Evolutionary conservation across 345 rosid species (phyloP).

Genomic region (Citrus reticulata): DNA sequence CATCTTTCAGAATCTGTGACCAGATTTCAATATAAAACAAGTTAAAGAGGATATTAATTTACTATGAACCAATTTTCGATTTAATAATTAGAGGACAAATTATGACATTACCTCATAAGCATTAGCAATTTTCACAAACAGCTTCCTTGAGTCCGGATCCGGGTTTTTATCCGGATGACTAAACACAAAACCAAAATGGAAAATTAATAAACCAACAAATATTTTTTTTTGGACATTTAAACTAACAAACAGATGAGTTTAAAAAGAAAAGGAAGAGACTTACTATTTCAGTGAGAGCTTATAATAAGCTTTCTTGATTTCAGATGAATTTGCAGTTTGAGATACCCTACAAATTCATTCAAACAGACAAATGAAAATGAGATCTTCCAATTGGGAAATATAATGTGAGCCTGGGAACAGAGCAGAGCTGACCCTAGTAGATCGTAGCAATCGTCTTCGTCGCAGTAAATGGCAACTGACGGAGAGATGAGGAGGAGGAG

Average conservation of each 20-base stretch:
- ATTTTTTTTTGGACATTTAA: background rate
- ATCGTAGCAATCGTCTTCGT: conserved; percentile 96
- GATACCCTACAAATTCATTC: conserved; percentile 53
- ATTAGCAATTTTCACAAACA: conserved; percentile 88
- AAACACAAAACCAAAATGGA: conserved; percentile 9
- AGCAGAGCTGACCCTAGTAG: conserved; percentile 58
- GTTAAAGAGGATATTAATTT: background rate
- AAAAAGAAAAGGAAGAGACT: conserved; percentile 20
- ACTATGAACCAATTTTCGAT: background rate
- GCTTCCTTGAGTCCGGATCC: conserved; percentile 89
- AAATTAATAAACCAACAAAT: background rate
- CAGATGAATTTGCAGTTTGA: conserved; percentile 83
- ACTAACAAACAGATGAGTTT: conserved; percentile 7
- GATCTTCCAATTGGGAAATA: background rate
- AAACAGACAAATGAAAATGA: background rate
- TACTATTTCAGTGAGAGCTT: conserved; percentile 89
- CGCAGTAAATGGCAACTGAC: conserved; percentile 84
- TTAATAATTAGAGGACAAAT: too few relatives aligned
- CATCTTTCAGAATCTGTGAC: conserved; percentile 90
- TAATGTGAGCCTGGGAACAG: background rate
- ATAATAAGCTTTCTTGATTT: conserved; percentile 93
- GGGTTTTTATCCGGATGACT: conserved; percentile 98
- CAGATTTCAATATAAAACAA: background rate
- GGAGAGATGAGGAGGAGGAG: conserved; percentile 42
- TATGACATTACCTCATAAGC: conserved; percentile 78